Conservation (phyloP, 2,329 filamentous ascomycete species). For the Lachnellula subtilissima region DNA sequence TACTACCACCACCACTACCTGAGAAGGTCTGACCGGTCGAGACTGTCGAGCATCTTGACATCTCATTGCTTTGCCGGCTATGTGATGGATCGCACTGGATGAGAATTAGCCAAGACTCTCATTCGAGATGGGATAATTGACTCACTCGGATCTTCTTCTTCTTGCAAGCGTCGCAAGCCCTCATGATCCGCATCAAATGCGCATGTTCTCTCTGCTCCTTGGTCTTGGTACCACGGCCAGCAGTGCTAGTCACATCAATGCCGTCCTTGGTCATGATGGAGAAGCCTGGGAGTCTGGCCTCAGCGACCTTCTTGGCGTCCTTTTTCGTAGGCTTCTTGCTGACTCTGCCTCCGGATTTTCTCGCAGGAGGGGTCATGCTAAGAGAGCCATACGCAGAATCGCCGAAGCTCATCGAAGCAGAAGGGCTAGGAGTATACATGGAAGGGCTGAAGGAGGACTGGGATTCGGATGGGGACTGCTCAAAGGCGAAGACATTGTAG, state of each 20-base stretch:
- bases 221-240: slow-evolving; percentile 59
- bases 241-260: slow-evolving; percentile 57
- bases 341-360: slow-evolving; percentile 15
- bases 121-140: neutral
- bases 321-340: slow-evolving; percentile 26
- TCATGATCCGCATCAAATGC: slow-evolving; percentile 62
- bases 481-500: slow-evolving; percentile 35
- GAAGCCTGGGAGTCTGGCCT: slow-evolving; percentile 51
- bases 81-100: slow-evolving; percentile 30
- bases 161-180: slow-evolving; percentile 59
- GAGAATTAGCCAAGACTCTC: slow-evolving; percentile 7
- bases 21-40: slow-evolving; percentile 16
- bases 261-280: slow-evolving; percentile 63
- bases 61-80: slow-evolving; percentile 19
- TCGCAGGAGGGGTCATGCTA: slow-evolving; percentile 22
- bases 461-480: slow-evolving; percentile 22
- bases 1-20: slow-evolving; percentile 8
- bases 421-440: slow-evolving; percentile 34
- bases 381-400: slow-evolving; percentile 25
- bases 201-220: slow-evolving; percentile 65
- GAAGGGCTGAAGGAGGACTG: slow-evolving; percentile 51
- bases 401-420: slow-evolving; percentile 42
- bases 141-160: slow-evolving; percentile 54
- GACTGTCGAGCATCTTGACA: slow-evolving; percentile 21
- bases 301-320: slow-evolving; percentile 23